Percentiles rank a stretch among this genome's conserved stretches.
phyloP scores from a whole-genome alignment of 2,329 filamentous ascomycete species.

The Clonostachys sp. region DNA sequence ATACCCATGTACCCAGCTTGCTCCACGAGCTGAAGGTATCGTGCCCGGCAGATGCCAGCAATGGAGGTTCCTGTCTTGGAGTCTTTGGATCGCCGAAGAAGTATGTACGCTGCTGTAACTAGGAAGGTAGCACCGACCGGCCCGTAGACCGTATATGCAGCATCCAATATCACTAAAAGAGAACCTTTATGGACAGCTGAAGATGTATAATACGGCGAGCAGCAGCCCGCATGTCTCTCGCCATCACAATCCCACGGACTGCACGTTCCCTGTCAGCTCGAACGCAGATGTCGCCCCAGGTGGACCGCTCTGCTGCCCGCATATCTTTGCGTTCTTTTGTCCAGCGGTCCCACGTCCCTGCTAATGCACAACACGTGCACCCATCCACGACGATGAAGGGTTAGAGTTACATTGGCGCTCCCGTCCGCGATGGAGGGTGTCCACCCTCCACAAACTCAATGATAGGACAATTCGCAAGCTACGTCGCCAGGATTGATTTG shows the following conservation, averaged over 20 bases:
- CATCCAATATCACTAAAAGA: neutral
- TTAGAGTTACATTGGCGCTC: slow-evolving; percentile 1
- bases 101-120: neutral
- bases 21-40: too few relatives aligned
- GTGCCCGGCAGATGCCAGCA: too few relatives aligned
- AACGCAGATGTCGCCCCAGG: too few relatives aligned
- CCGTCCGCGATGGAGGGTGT: neutral
- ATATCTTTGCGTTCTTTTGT: too few relatives aligned
- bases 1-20: too few relatives aligned
- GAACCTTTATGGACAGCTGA: neutral
- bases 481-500: too few relatives aligned
- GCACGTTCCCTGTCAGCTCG: too few relatives aligned
- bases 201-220: neutral
- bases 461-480: slow-evolving; percentile 2
- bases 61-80: too few relatives aligned
- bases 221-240: neutral
- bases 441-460: neutral
- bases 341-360: too few relatives aligned
- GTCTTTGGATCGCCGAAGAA: too few relatives aligned
- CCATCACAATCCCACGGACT: neutral
- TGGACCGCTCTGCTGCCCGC: too few relatives aligned
- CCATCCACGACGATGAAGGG: slow-evolving; percentile 2
- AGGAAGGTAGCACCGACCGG: neutral
- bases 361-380: slow-evolving; percentile 1
- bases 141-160: neutral